Conservation (phyloP, 805 yeast species). For the Kodamaea laetipori region DNA sequence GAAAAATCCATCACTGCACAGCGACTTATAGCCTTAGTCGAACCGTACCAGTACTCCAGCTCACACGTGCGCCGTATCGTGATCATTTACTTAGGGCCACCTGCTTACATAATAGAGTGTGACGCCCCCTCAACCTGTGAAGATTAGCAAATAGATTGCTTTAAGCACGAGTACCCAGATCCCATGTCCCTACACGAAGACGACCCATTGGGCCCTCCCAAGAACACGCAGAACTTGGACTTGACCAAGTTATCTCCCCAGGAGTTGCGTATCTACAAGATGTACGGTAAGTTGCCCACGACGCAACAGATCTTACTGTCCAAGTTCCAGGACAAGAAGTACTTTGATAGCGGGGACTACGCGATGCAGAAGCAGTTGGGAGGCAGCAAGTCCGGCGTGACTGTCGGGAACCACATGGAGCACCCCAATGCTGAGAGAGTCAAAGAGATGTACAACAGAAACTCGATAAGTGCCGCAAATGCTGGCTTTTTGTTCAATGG, state of each 20-base stretch:
- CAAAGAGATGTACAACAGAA: conserved; percentile 57
- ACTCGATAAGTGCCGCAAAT: conserved; percentile 54
- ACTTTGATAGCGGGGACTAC: conserved; percentile 92
- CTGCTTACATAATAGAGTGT: background rate
- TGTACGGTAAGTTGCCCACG: conserved; percentile 87
- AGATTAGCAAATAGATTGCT: conserved; percentile 5
- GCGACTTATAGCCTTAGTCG: no score
- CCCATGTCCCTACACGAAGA: conserved; percentile 42
- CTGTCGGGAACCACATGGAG: conserved; percentile 42
- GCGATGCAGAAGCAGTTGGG: conserved; percentile 66
- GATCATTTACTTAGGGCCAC: background rate
- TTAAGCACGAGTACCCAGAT: background rate
- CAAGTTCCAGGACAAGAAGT: conserved; percentile 83
- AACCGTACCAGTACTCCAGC: no score
- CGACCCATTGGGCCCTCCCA: conserved; percentile 54
- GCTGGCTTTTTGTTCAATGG: conserved; percentile 48
- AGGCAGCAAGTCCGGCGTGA: conserved; percentile 27
- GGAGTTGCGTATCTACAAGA: conserved; percentile 71
- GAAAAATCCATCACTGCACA: no score
- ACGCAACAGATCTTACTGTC: conserved; percentile 73
- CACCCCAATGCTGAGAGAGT: conserved; percentile 61
- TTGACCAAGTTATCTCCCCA: conserved; percentile 67
- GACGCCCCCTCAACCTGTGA: conserved; percentile 3
- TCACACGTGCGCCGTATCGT: conserved; percentile 1
- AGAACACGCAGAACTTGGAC: conserved; percentile 50